Evolutionary conservation across 2,329 filamentous ascomycete genomes (phyloP), one percentile per base, ranked within the genome.

Genomic region (Bipolaris bicolor): DNA sequence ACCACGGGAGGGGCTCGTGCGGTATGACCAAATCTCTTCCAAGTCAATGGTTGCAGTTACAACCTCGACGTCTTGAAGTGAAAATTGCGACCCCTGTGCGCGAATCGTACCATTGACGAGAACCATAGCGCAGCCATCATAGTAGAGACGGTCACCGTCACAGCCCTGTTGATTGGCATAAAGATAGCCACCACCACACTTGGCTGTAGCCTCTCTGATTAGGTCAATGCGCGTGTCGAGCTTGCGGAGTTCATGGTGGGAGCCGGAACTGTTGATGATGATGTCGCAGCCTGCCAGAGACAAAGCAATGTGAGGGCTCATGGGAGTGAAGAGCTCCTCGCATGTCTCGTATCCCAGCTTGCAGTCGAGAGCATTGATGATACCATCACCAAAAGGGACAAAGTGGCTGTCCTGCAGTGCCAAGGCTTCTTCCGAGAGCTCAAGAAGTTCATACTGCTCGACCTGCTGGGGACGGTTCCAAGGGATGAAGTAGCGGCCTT

Each of bases 181-280:
- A 34, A 87, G 71, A 64, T 87, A 87, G 7, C 86, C 47, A 29
- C 55, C 50, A 16, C 53, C 53, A 3, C 48, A 51, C 15, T 88
- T 88, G 7, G 82, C 78, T 0, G 89, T 91, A 0, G 86, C 87
- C 64, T 90, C 84, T 1, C 80, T 78, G 52, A 92, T 91, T 5
- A 92, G 77, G 5, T 85, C 82, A 26, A 92, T 77, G 1, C 88
- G 79, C 0, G 80, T 84, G 55, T 88, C 78, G 0, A 92, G 82
- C 72, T 92, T 92, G 16, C 87, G 80, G 7, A 91, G 76, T 64
- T 87, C 83, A 67, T 87, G 86, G 71, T 94, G 90, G 11, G 82
- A 86, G 29, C 51, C 56, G 3, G 47, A 51, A 43, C 51, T 55
- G 73, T 94, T 94, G 7, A 69, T 71, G 61, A 90, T 83, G 52